Evolutionary conservation across 2,329 filamentous ascomycete species (phyloP).

Genomic region (Ascosphaera apis): DNA sequence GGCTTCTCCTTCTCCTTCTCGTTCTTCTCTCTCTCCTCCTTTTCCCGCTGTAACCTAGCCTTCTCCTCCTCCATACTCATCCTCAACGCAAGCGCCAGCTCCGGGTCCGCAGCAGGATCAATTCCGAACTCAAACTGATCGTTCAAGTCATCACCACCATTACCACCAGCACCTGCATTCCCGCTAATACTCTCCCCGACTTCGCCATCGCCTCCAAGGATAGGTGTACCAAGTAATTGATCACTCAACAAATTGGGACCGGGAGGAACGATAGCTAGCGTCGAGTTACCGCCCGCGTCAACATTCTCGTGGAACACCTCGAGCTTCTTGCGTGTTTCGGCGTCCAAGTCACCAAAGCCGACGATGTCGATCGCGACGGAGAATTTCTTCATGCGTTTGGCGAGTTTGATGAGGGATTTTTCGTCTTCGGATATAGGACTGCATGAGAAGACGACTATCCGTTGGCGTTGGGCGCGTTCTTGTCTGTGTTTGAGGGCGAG

Average conservation of each 20-base stretch:
- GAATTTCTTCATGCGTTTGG: slow-evolving; percentile 98
- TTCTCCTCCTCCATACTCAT: slow-evolving; percentile 99
- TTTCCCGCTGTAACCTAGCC: slow-evolving; percentile 70
- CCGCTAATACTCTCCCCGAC: slow-evolving; percentile 34
- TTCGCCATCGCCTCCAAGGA: slow-evolving; percentile 66
- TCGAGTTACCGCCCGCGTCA: slow-evolving; percentile 74
- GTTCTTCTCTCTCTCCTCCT: slow-evolving; percentile 46
- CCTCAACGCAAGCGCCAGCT: slow-evolving; percentile 75
- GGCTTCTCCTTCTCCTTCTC: slow-evolving; percentile 50
- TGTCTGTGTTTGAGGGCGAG: slow-evolving; percentile 92
- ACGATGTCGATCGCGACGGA: slow-evolving; percentile 87
- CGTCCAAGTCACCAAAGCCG: slow-evolving; percentile 79
- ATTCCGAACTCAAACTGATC: slow-evolving; percentile 69
- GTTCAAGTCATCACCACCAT: slow-evolving; percentile 31
- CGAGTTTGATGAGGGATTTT: slow-evolving; percentile 67
- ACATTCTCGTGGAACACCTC: slow-evolving; percentile 83
- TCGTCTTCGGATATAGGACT: slow-evolving; percentile 77
- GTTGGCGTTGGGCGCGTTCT: slow-evolving; percentile 90
- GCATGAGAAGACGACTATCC: slow-evolving; percentile 93
- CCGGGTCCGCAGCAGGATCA: slow-evolving; percentile 76
- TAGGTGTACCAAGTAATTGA: slow-evolving; percentile 69
- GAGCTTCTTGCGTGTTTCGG: slow-evolving; percentile 72
- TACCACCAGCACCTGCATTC: slow-evolving; percentile 20
- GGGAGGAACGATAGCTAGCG: slow-evolving; percentile 74
- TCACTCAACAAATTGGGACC: slow-evolving; percentile 84